Percentiles rank a stretch among this genome's conserved stretches.
These are phyloP conservation scores for Agastache rugosa DNA, from an alignment of 257 asterid genomes.

Conservation along the genomic window DNA sequence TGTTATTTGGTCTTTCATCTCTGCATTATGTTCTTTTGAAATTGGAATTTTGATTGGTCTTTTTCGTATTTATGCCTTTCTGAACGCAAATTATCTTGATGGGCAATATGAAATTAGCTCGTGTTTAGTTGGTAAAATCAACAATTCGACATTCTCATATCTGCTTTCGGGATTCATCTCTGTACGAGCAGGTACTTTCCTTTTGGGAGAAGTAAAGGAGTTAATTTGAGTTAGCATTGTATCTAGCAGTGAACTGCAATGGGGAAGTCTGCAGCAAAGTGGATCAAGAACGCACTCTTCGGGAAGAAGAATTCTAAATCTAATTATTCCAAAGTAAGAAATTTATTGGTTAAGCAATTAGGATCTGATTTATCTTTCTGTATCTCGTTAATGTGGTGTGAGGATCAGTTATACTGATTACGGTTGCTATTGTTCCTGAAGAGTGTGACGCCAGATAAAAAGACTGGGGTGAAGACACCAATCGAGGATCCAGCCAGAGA, in stretches of 20 bases:
- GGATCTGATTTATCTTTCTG: constrained; percentile 21
- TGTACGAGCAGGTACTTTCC: constrained; percentile 13
- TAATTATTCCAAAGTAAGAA: constrained; percentile 71
- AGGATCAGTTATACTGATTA: constrained; percentile 34
- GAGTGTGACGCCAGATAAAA: constrained; percentile 56
- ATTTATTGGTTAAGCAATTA: constrained; percentile 11
- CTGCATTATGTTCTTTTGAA: neutral
- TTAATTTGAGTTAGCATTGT: constrained; percentile 39
- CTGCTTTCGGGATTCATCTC: neutral
- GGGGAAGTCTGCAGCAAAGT: constrained; percentile 97
- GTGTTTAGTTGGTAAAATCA: constrained; percentile 12
- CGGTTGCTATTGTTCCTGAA: constrained; percentile 41
- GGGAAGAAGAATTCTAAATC: constrained; percentile 88
- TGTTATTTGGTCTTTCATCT: constrained; percentile 4
- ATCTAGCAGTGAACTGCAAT: constrained; percentile 47
- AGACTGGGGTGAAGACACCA: constrained; percentile 42
- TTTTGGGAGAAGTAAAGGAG: constrained; percentile 47
- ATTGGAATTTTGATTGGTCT: neutral
- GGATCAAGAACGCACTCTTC: constrained; percentile 95
- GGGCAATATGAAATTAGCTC: constrained; percentile 1
- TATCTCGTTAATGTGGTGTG: neutral
- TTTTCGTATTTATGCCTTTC: neutral
- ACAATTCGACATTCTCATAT: constrained; percentile 24
- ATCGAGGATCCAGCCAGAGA: constrained; percentile 48
- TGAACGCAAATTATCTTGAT: neutral